phyloP scores from a whole-genome alignment of 305 asterid species.

The Solanum hybrid region DNA sequence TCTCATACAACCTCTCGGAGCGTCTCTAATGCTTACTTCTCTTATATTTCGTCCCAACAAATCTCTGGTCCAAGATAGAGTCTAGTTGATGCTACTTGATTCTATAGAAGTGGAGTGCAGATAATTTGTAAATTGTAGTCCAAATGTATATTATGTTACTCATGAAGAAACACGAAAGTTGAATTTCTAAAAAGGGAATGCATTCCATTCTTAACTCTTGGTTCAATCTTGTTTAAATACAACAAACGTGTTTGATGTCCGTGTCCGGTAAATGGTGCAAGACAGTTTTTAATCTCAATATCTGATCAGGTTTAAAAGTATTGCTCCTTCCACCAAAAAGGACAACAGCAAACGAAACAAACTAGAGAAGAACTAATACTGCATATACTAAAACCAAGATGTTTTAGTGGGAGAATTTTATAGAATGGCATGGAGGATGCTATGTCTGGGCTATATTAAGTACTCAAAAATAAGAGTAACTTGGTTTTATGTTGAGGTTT shows the following conservation, averaged over 20 bases:
- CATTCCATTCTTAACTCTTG: background rate
- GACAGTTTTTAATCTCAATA: background rate
- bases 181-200: background rate
- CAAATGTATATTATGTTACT: background rate
- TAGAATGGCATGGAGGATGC: background rate
- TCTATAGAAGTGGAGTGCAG: background rate
- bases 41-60: conserved; percentile 56
- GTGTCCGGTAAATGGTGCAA: background rate
- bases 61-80: conserved; percentile 70
- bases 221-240: background rate
- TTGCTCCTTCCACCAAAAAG: background rate
- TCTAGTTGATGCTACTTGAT: background rate
- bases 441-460: background rate
- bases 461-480: background rate
- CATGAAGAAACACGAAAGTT: background rate
- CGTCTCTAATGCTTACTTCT: conserved; percentile 31
- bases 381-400: background rate
- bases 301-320: background rate
- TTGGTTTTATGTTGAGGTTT: background rate
- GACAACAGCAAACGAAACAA: background rate
- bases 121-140: background rate
- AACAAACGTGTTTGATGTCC: background rate
- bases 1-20: conserved; percentile 12
- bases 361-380: background rate
- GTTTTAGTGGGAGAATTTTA: background rate